Evolutionary conservation across 129 eudicot genomes (phyloP).

Genomic region (Escallonia rubra): DNA sequence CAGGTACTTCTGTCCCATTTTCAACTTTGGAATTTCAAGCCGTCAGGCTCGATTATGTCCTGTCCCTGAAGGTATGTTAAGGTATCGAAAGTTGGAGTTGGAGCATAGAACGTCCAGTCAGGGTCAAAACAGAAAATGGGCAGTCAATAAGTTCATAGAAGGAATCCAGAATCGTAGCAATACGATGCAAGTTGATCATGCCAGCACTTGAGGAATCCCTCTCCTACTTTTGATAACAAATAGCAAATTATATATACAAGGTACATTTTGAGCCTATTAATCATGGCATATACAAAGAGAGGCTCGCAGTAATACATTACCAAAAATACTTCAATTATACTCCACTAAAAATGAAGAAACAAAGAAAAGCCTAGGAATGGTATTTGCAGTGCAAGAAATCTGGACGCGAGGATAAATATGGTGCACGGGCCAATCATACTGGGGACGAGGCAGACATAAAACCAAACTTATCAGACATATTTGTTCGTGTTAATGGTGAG

Average conservation of each 20-base stretch:
- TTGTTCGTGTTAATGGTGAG: constrained; percentile 24
- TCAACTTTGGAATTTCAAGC: too few species aligned
- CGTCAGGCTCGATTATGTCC: too few species aligned
- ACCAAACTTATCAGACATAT: constrained; percentile 24
- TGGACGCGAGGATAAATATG: not conserved
- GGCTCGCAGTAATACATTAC: constrained; percentile 5
- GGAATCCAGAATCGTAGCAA: too few species aligned
- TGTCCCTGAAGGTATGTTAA: too few species aligned
- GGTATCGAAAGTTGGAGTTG: too few species aligned
- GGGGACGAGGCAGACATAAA: constrained; percentile 26
- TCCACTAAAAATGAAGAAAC: constrained; percentile 5
- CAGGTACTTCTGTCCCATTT: too few species aligned
- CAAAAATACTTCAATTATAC: not conserved
- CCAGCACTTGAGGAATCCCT: too few species aligned
- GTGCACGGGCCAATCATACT: constrained; percentile 1
- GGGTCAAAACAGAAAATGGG: too few species aligned
- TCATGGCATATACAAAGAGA: constrained; percentile 8
- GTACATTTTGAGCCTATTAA: constrained; percentile 11
- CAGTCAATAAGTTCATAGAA: too few species aligned
- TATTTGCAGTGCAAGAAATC: not conserved
- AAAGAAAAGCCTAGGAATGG: constrained; percentile 10
- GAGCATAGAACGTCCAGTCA: too few species aligned
- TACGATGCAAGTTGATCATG: too few species aligned
- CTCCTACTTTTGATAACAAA: not conserved
- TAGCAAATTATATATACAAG: constrained; percentile 2